Conservation (phyloP, 2,329 filamentous ascomycete species). For the Neofusicoccum cordaticola region DNA sequence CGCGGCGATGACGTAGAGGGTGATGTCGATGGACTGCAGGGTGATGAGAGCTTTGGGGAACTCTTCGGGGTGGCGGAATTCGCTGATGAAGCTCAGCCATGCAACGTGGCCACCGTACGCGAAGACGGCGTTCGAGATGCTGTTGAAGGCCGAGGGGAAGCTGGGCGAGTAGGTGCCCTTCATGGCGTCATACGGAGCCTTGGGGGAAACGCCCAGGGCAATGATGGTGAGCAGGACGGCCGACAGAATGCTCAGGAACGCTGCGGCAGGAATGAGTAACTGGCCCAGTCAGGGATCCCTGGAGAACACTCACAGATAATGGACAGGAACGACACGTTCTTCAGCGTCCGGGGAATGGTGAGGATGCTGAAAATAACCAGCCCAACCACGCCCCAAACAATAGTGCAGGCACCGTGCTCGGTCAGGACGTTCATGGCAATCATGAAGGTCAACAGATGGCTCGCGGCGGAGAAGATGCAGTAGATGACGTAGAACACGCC, state of each 20-base stretch:
- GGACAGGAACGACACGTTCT: conserved; percentile 61
- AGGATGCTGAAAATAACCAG: conserved; percentile 57
- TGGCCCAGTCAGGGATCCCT: background rate
- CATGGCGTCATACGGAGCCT: conserved; percentile 28
- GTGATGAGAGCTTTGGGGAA: conserved; percentile 57
- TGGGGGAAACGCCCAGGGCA: conserved; percentile 55
- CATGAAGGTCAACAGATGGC: conserved; percentile 68
- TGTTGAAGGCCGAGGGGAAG: conserved; percentile 62
- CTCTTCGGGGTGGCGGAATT: conserved; percentile 62
- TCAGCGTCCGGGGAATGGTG: conserved; percentile 61
- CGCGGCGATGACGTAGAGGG: conserved; percentile 66
- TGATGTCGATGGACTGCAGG: conserved; percentile 56
- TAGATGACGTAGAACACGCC: conserved; percentile 54
- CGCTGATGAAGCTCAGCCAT: conserved; percentile 67
- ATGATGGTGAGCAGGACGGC: conserved; percentile 70
- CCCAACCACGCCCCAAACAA: conserved; percentile 62
- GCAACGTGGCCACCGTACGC: conserved; percentile 57
- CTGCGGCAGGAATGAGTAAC: conserved; percentile 24
- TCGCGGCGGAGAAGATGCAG: conserved; percentile 61
- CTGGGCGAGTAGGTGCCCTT: conserved; percentile 44
- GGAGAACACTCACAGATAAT: conserved; percentile 47
- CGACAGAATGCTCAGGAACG: conserved; percentile 63
- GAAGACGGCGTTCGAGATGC: conserved; percentile 32
- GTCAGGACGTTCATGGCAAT: conserved; percentile 67
- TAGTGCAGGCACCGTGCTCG: conserved; percentile 59